Evolutionary conservation across 306 rosid genomes (phyloP).

Genomic region (Cercis canadensis): DNA sequence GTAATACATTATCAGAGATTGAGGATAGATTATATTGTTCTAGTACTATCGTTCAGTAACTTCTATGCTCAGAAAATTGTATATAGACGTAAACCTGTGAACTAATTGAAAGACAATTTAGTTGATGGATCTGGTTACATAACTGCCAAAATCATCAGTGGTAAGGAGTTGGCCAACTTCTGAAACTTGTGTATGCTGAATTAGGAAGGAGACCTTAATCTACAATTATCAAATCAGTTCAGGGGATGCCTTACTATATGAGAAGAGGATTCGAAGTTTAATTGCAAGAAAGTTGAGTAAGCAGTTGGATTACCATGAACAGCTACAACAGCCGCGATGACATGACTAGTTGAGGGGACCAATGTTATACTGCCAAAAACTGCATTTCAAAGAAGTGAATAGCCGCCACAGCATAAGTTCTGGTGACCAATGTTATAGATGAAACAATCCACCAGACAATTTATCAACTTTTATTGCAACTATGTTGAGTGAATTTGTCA

Average conservation of each 20-base stretch:
- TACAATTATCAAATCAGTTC: neutral
- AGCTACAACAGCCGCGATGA: neutral
- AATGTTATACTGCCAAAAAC: conserved; percentile 4
- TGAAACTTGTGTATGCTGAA: neutral
- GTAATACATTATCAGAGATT: neutral
- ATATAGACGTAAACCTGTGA: neutral
- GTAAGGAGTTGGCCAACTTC: neutral
- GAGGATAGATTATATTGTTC: neutral
- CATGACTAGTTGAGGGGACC: conserved; percentile 26
- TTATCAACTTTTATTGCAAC: conserved; percentile 45
- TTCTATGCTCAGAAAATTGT: neutral
- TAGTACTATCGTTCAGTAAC: neutral
- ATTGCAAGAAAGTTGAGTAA: neutral
- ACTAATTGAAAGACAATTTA: neutral
- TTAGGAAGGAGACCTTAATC: conserved; percentile 5
- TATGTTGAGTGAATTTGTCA: conserved; percentile 27
- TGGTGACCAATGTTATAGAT: conserved; percentile 29
- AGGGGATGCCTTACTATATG: neutral
- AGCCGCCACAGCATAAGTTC: conserved; percentile 7
- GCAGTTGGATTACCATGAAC: neutral
- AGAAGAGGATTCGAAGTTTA: neutral
- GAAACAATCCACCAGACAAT: conserved; percentile 28
- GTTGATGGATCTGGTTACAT: neutral
- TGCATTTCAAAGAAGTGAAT: conserved; percentile 22
- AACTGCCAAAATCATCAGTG: neutral